phyloP scores from a whole-genome alignment of 306 rosid species.

The Casuarina cunninghamiana region DNA sequence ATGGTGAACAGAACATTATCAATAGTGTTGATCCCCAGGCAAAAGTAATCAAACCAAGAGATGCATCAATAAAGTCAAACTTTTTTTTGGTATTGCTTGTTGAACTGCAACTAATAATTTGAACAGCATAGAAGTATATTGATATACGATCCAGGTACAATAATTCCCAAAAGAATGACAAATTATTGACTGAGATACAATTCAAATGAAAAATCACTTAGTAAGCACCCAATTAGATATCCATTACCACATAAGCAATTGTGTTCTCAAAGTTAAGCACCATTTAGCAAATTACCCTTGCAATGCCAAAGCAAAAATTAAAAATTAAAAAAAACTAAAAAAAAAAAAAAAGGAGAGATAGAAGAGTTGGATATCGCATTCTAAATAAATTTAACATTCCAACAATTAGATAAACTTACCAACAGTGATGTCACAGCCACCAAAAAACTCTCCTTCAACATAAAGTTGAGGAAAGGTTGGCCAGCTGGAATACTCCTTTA shows the following conservation, averaged over 20 bases:
- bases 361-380: not conserved
- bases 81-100: not conserved
- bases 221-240: not conserved
- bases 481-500: conserved; percentile 87
- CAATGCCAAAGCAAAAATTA: not conserved
- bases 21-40: too few species aligned
- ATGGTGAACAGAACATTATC: too few species aligned
- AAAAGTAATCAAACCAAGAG: too few species aligned
- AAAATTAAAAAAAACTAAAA: not conserved
- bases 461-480: conserved; percentile 98
- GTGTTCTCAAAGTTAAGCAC: not conserved
- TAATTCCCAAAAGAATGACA: not conserved
- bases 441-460: conserved; percentile 94
- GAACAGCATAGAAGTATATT: not conserved
- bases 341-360: too few species aligned
- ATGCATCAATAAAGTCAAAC: not conserved
- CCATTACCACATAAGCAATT: not conserved
- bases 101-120: not conserved
- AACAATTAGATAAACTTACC: conserved; percentile 51
- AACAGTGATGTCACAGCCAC: conserved; percentile 96
- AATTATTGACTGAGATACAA: not conserved
- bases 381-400: not conserved
- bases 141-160: not conserved
- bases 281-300: conserved; percentile 1
- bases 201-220: not conserved